phyloP scores from a whole-genome alignment of 805 yeast genomes.

The Nakazawaea siamensis region DNA sequence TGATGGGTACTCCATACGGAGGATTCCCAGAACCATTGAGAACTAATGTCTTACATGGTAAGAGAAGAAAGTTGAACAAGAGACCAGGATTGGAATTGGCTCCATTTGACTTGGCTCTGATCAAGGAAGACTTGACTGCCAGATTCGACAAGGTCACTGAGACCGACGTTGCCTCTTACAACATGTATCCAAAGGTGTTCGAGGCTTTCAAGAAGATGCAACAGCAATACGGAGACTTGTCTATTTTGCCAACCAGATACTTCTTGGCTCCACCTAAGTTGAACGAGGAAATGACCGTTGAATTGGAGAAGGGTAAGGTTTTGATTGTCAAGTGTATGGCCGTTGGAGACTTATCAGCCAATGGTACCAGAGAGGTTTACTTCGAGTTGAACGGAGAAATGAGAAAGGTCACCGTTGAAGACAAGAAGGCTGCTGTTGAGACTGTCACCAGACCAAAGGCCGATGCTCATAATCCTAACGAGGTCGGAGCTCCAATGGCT shows the following conservation, averaged over 20 bases:
- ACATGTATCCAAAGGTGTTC: slow-evolving; percentile 97
- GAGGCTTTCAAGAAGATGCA: slow-evolving; percentile 72
- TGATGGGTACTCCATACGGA: slow-evolving; percentile 99
- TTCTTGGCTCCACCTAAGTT: slow-evolving; percentile 83
- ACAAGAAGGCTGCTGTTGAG: slow-evolving; percentile 80
- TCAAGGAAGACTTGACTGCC: slow-evolving; percentile 64
- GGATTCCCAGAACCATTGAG: slow-evolving; percentile 99
- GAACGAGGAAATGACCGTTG: slow-evolving; percentile 83
- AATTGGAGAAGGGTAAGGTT: slow-evolving; percentile 91
- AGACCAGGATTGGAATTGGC: slow-evolving; percentile 90
- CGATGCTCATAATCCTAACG: slow-evolving; percentile 76
- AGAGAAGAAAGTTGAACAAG: slow-evolving; percentile 79
- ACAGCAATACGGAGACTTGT: slow-evolving; percentile 83
- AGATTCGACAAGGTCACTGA: slow-evolving; percentile 80
- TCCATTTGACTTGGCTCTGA: slow-evolving; percentile 70
- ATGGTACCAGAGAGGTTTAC: slow-evolving; percentile 93
- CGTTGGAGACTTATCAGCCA: slow-evolving; percentile 80
- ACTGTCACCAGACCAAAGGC: slow-evolving; percentile 87
- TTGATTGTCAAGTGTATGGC: slow-evolving; percentile 89
- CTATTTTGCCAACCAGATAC: slow-evolving; percentile 87
- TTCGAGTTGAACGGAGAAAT: slow-evolving; percentile 98
- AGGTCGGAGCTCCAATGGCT: slow-evolving; percentile 98
- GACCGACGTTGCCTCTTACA: slow-evolving; percentile 87
- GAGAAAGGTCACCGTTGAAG: slow-evolving; percentile 90
- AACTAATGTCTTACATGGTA: slow-evolving; percentile 80